These are phyloP conservation scores for Mortierella claussenii DNA, from an alignment of 192 early-diverging fungal genomes.

Conservation along the genomic window DNA sequence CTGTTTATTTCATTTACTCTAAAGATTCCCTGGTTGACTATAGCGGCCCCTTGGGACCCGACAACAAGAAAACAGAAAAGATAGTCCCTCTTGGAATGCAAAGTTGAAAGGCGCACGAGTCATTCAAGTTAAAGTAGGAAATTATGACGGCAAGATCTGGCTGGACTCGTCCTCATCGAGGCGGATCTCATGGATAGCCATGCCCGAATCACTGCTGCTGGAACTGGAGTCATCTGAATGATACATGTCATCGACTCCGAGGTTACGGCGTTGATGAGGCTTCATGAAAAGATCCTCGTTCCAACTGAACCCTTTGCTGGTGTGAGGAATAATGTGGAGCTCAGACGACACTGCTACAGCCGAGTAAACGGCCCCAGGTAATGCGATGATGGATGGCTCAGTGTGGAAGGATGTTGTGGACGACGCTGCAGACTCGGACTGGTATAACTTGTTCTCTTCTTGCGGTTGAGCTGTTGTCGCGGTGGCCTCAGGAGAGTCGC, in stretches of 20 bases:
- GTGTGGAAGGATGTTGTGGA: conserved; percentile 1
- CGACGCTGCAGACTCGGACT: conserved; percentile 2
- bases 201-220: conserved; percentile 1
- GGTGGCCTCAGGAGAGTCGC: not conserved
- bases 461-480: not conserved
- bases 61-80: too few species aligned
- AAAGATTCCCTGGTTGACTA: too few species aligned
- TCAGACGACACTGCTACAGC: conserved; percentile 42
- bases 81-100: too few species aligned
- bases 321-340: conserved; percentile 39
- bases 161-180: conserved; percentile 23
- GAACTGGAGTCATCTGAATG: not conserved
- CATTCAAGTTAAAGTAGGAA: too few species aligned
- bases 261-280: conserved; percentile 34
- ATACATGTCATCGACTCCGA: conserved; percentile 46
- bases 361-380: conserved; percentile 29
- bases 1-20: not conserved
- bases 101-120: too few species aligned
- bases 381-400: conserved; percentile 28
- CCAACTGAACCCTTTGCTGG: conserved; percentile 46
- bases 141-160: conserved; percentile 8
- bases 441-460: not conserved
- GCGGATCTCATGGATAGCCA: conserved; percentile 36
- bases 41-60: too few species aligned
- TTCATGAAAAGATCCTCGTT: conserved; percentile 46